Evolutionary conservation across 768 basidiomycete species (phyloP).

Genomic region (Boletellus emodensis): DNA sequence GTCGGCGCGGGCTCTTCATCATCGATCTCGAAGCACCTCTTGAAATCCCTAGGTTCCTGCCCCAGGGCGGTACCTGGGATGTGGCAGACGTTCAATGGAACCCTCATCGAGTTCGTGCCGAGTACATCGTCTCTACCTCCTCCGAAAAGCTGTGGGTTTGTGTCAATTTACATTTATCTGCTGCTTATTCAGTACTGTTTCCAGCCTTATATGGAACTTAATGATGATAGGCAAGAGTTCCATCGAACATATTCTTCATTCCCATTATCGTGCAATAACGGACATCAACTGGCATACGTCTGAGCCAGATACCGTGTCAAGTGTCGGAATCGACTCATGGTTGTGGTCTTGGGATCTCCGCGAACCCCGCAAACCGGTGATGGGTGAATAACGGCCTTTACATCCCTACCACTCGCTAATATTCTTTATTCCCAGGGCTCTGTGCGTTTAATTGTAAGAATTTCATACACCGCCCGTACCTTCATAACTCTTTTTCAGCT

Average conservation of each 20-base stretch:
- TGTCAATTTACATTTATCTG: neutral
- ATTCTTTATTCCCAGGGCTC: conserved; percentile 37
- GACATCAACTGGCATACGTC: conserved; percentile 97
- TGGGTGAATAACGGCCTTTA: conserved; percentile 38
- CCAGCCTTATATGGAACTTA: conserved; percentile 93
- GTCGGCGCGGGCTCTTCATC: conserved; percentile 88
- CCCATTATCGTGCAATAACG: conserved; percentile 93
- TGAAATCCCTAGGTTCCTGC: conserved; percentile 87
- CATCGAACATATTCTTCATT: conserved; percentile 79
- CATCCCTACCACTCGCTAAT: neutral
- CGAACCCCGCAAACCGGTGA: conserved; percentile 61
- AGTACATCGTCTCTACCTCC: conserved; percentile 86
- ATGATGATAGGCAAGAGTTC: conserved; percentile 65
- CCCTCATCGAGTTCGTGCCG: conserved; percentile 67
- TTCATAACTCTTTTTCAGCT: conserved; percentile 39
- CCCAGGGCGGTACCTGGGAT: conserved; percentile 96
- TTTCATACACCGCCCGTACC: neutral
- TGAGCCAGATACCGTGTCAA: conserved; percentile 81
- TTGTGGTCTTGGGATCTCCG: conserved; percentile 93
- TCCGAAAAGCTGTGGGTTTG: conserved; percentile 75
- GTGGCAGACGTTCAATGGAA: conserved; percentile 94
- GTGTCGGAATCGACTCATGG: conserved; percentile 92
- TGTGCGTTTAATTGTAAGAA: conserved; percentile 53
- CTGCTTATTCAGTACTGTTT: neutral
- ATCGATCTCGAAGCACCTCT: conserved; percentile 89